phyloP scores from a whole-genome alignment of 1,284 basidiomycete species.

The Cutaneotrichosporon sp. region DNA sequence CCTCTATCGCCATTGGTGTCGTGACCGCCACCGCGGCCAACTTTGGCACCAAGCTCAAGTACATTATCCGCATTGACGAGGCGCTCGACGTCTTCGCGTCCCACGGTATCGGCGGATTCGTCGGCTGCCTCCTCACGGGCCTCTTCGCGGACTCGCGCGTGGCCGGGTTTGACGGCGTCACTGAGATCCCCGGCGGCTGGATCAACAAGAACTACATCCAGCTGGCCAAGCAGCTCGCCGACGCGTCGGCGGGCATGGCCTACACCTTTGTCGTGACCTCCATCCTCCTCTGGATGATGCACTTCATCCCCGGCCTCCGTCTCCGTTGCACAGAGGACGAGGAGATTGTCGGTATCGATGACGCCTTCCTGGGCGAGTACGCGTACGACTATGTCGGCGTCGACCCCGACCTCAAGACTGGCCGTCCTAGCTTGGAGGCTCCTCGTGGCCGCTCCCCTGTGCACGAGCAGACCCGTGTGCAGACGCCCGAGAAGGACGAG shows the following conservation, averaged over 20 bases:
- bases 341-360: conserved; percentile 90
- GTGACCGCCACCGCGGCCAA: conserved; percentile 80
- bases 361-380: conserved; percentile 88
- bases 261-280: conserved; percentile 82
- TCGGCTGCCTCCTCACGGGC: conserved; percentile 63
- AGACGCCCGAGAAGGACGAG: conserved; percentile 1
- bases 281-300: conserved; percentile 85
- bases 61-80: conserved; percentile 62
- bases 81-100: conserved; percentile 71
- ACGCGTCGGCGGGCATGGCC: conserved; percentile 57
- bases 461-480: conserved; percentile 4
- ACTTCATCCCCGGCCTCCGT: conserved; percentile 79
- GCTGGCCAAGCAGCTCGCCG: conserved; percentile 67
- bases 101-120: conserved; percentile 80
- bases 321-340: conserved; percentile 74
- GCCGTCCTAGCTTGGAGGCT: not conserved
- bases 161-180: conserved; percentile 73
- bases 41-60: conserved; percentile 89
- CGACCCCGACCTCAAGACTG: conserved; percentile 56
- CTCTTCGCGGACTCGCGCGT: conserved; percentile 84
- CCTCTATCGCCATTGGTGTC: conserved; percentile 78
- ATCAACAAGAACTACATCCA: conserved; percentile 68
- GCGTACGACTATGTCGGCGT: conserved; percentile 73
- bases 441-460: not conserved
- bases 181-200: conserved; percentile 78